Conservation (phyloP, 2,329 filamentous ascomycete species). For the Trichoderma sp. region DNA sequence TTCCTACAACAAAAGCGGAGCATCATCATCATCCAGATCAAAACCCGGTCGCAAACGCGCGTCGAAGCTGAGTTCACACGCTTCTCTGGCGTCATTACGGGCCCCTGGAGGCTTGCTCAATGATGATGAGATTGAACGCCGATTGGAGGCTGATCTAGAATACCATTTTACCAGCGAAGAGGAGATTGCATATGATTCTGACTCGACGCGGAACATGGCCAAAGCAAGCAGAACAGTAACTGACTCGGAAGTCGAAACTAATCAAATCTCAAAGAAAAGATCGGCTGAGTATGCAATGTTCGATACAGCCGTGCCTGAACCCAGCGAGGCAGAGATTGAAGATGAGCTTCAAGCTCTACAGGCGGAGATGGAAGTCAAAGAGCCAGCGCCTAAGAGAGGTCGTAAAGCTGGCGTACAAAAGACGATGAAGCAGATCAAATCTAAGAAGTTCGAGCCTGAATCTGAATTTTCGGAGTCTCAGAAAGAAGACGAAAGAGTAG, state of each 20-base stretch:
- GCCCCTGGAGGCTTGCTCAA: conserved; percentile 51
- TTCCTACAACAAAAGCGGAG: conserved; percentile 44
- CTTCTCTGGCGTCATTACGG: conserved; percentile 50
- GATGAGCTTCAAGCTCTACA: conserved; percentile 54
- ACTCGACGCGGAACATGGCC: conserved; percentile 45
- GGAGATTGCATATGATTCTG: conserved; percentile 49
- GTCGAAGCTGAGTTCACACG: conserved; percentile 47
- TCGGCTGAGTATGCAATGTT: conserved; percentile 54
- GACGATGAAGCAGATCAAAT: conserved; percentile 53
- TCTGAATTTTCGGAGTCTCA: conserved; percentile 11
- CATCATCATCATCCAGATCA: conserved; percentile 40
- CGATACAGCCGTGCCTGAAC: conserved; percentile 48
- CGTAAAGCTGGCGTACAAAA: conserved; percentile 56
- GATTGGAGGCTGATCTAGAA: conserved; percentile 66
- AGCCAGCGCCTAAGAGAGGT: conserved; percentile 53
- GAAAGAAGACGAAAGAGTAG: conserved; percentile 14
- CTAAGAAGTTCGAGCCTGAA: conserved; percentile 45
- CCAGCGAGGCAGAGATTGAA: conserved; percentile 52
- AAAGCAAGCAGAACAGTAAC: conserved; percentile 33
- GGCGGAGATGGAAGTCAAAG: conserved; percentile 49
- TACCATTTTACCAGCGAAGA: conserved; percentile 57
- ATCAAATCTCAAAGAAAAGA: conserved; percentile 31
- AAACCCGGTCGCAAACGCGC: conserved; percentile 45
- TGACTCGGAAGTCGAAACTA: conserved; percentile 34
- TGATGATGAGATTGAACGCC: conserved; percentile 67